Base-by-base conservation (phyloP, 768 basidiomycete genomes). In the Lactarius hengduanensis region DNA sequence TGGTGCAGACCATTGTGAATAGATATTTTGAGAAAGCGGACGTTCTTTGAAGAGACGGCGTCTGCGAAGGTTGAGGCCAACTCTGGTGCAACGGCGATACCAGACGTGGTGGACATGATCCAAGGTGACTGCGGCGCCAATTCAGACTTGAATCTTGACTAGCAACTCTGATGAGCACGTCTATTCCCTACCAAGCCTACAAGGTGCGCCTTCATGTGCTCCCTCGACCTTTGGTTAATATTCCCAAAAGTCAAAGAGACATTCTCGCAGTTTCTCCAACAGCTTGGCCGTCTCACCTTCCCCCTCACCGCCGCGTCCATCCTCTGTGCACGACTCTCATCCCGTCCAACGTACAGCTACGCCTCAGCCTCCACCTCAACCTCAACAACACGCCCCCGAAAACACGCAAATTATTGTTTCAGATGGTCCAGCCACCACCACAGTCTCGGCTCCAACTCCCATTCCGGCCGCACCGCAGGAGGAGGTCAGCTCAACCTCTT, bases 11-110 rank as follows among this genome's bases (percentile, higher is more conserved):
- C 92, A 74, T 94, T 85, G 67, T 78, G 77, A 73, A 94, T 92
- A 57, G 82, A 81, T 68, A 94, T 81, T 75, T 91, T 91, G 77
- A 94, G 79, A 76, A 94, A 94, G 53, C 92, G 84, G 63, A 82
- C 78, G 45, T 78, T 73, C 64, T 76, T 79, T 2, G 82, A 75
- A 60, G 81, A 79, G 36, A 86, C 76, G 5, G 88, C 86, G 40
- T 81, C 73, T n/a, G 87, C 81, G 72, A 92, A 92, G 22, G 74
- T 76, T 3, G 80, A 75, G 2, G 80, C 72, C 57, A 94, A 83
- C 57, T 88, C 83, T 59, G 79, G 77, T 18, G 89, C 85, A 61
- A 86, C 81, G 41, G 77, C 75, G 72, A 94, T 92, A 30, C 90
- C 91, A 69, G 90, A 91, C 6, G 82, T 82, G 47, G 90, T 84